Conservation (phyloP, 176 grass and related monocot genomes). For the Musa troglodytarum region DNA sequence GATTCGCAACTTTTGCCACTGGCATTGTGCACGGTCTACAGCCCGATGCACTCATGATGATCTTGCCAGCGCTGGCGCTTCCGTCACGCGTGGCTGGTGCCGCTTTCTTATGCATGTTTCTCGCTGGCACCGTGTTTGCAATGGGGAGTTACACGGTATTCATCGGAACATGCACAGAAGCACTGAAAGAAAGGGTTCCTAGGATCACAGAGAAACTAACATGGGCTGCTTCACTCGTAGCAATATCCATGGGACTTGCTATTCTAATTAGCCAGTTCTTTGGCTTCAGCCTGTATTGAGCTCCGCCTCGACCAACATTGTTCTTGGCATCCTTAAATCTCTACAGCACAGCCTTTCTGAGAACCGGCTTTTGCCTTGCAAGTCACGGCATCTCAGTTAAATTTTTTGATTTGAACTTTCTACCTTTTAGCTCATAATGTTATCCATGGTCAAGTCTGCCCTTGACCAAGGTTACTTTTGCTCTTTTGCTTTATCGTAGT, state of each 20-base stretch:
- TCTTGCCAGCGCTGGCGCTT: slow-evolving; percentile 73
- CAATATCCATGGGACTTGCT: slow-evolving; percentile 74
- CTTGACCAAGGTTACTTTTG: no score
- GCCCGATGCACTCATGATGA: slow-evolving; percentile 82
- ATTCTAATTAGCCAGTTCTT: slow-evolving; percentile 76
- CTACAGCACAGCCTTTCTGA: background rate
- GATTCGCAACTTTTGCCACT: slow-evolving; percentile 83
- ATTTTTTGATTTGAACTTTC: no score
- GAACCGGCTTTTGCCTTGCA: background rate
- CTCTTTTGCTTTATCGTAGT: no score
- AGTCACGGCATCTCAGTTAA: no score
- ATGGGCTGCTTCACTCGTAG: slow-evolving; percentile 84
- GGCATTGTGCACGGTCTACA: slow-evolving; percentile 85
- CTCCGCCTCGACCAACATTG: background rate
- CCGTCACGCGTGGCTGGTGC: slow-evolving; percentile 80
- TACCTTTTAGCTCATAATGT: no score
- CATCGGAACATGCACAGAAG: slow-evolving; percentile 86
- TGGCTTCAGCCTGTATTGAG: slow-evolving; percentile 76
- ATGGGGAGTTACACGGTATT: slow-evolving; percentile 96
- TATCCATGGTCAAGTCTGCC: no score
- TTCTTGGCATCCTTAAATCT: background rate
- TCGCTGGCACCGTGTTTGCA: slow-evolving; percentile 76
- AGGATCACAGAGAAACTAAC: slow-evolving; percentile 97
- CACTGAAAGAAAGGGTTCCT: slow-evolving; percentile 72
- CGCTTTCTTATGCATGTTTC: slow-evolving; percentile 81